These are phyloP conservation scores for Globisporangium okanoganense DNA, from an alignment of 352 stramenopile species.

Conservation along the genomic window DNA sequence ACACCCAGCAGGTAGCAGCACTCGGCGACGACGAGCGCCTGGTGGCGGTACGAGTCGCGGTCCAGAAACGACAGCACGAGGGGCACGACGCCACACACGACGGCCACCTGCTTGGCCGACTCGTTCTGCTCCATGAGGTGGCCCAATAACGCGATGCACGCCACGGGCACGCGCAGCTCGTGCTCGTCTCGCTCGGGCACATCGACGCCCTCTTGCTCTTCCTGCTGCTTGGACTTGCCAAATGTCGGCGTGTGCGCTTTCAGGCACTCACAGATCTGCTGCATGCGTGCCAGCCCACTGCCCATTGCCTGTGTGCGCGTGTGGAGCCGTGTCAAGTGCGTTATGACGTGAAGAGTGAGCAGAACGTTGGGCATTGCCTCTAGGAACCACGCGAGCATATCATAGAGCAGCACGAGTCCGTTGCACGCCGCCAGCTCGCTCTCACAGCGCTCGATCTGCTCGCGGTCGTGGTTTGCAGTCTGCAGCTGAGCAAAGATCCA, in stretches of 20 bases:
- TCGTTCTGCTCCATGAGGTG: slow-evolving; percentile 27
- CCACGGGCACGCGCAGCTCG: slow-evolving; percentile 13
- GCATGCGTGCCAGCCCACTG: slow-evolving; percentile 18
- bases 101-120: slow-evolving; percentile 31
- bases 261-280: slow-evolving; percentile 25
- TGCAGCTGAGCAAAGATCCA: slow-evolving; percentile 54
- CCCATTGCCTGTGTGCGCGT: slow-evolving; percentile 24
- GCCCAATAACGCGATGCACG: slow-evolving; percentile 17
- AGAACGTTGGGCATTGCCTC: slow-evolving; percentile 17
- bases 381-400: slow-evolving; percentile 23
- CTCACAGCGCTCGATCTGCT: slow-evolving; percentile 27
- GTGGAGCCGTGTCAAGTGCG: slow-evolving; percentile 24
- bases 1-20: slow-evolving; percentile 51
- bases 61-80: slow-evolving; percentile 31
- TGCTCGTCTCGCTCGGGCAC: slow-evolving; percentile 10
- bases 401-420: slow-evolving; percentile 26
- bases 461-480: slow-evolving; percentile 13
- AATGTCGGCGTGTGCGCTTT: slow-evolving; percentile 12
- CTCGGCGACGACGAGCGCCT: slow-evolving; percentile 35
- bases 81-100: slow-evolving; percentile 23
- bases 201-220: slow-evolving; percentile 6
- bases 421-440: slow-evolving; percentile 24
- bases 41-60: slow-evolving; percentile 20
- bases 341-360: slow-evolving; percentile 27
- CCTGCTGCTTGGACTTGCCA: slow-evolving; percentile 7